A percentile compares a stretch with the other conserved stretches of the same genome.
Conservation (phyloP, 2,329 filamentous ascomycete species). For the Diaporthe helianthi region DNA sequence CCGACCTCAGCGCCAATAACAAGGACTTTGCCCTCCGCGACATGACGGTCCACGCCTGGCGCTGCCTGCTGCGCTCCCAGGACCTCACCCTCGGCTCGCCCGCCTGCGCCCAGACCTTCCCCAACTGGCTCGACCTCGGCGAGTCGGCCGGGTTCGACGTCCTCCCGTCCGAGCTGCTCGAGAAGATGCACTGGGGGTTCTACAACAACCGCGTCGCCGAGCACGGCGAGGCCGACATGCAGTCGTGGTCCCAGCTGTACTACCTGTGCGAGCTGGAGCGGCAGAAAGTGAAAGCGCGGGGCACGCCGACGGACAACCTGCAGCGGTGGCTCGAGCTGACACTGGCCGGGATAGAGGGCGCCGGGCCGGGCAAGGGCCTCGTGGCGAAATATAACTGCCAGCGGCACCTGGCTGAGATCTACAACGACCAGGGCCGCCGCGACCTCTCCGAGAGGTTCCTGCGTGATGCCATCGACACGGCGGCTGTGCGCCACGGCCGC, state of each 20-base stretch:
- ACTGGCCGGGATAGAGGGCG: neutral
- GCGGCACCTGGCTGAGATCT: conserved; percentile 22
- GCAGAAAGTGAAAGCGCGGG: conserved; percentile 29
- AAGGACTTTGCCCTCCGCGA: conserved; percentile 26
- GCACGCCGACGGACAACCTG: neutral
- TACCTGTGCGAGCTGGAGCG: conserved; percentile 32
- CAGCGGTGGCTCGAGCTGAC: conserved; percentile 21
- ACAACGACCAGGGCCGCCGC: conserved; percentile 16
- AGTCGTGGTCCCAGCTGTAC: conserved; percentile 23
- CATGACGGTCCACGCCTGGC: conserved; percentile 27
- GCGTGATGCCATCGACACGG: conserved; percentile 21
- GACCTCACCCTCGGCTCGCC: conserved; percentile 18
- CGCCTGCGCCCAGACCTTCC: conserved; percentile 9
- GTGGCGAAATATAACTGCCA: conserved; percentile 29
- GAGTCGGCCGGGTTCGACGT: conserved; percentile 29
- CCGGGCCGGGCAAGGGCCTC: neutral
- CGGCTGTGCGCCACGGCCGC: neutral
- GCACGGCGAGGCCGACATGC: neutral
- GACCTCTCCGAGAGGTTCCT: conserved; percentile 13
- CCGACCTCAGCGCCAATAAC: conserved; percentile 12
- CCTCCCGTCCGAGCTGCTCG: conserved; percentile 19
- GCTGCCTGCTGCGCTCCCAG: conserved; percentile 27
- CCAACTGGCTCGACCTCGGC: conserved; percentile 34
- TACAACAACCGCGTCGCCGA: conserved; percentile 14
- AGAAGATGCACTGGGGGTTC: conserved; percentile 22